Base-by-base conservation (phyloP, 805 yeast species). In the Pichia nanzhaoensis region DNA sequence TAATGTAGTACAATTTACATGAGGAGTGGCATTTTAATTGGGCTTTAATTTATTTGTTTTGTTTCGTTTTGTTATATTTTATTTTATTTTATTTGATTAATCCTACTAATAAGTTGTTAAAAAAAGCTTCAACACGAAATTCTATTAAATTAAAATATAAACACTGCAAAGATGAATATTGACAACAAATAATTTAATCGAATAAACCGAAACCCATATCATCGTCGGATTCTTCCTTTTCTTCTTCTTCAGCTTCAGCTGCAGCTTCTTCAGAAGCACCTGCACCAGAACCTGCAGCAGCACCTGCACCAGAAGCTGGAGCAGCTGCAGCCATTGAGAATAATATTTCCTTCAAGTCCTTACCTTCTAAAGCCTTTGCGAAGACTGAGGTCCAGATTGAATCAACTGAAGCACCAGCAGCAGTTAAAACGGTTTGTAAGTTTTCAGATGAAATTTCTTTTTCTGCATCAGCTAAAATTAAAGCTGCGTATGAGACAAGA, bases 401-500 rank as follows among this genome's bases (percentile, higher is more conserved):
- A 60, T 85, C 95, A 65, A 84, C 86, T 47, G 77, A 72, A 65
- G 89, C 80, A 69, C 87, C 85, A 60, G 96, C 95, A 60, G 95
- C 86, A 64, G 73, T 65, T 69, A 87, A 73, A 68, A 87, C 72
- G 57, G 93, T 70, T 65, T 79, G 70, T 61, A 87, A 75, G 78
- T 86, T 87, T 70, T 84, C 91, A 60, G 93, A 66, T 47, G 67
- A 49, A 81, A 93, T 80, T 73, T 90, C 96, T 67, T 88, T 75
- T 66, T 88, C 96, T 66, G 97, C 87, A 69, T 91, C 99, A 59
- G 97, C 96, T 73, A 91, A 80, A 77, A 91, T 89, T 73, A 91
- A 82, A 68, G 98, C 96, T 71, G 99, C 98, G 85, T 88, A 89
- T 63, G 96, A 85, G 68, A 88, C 87, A 68, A 91, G 82, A 66